Evolutionary conservation across 331 rosid genomes (phyloP), one percentile per base, ranked within the genome.

Genomic region (Erythrophleum ivorense): DNA sequence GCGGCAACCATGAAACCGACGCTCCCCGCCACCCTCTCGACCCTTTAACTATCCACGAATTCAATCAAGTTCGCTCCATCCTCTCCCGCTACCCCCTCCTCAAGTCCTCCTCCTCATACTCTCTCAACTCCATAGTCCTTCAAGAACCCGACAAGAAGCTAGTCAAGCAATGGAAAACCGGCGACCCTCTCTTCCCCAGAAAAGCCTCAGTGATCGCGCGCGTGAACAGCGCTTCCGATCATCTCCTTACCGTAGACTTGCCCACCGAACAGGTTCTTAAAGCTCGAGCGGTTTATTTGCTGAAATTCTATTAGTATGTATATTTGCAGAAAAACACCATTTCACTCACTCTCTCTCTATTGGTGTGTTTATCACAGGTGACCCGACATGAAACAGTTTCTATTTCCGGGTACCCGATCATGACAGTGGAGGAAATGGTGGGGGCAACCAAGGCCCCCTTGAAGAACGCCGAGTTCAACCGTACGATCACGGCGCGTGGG

Each of bases 21-120:
- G 65, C 63, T n/a, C 97, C 98, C 31, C 92, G 43, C 83, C 98
- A 95, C 89, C 98, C 98, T 43, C 88, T 95, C 1, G 98, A 95
- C 84, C 98, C 97, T 36, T 72, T 95, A 55, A 95, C 98, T 18
- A 34, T 91, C 43, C 67, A 55, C 16, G 98, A 95, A 71, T 66
- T 93, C 82, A 91, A 86, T 75, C 60, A 31, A 58, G 87, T 88
- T 13, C 82, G 81, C 1, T 64, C 89, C 73, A 80, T 91, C 80
- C 89, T 93, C 73, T 77, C 89, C 40, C 19, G 85, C 33, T 88
- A 91, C 71, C 81, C 87, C 38, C 90, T 89, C 68, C 86, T 95
- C 78, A 41, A 77, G 19, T 85, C 83, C 46, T 63, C 90, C 10
- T 12, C 73, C 5, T 13, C 74, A 3, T 85, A 80, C 84, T 29